Conservation (phyloP, 768 basidiomycete genomes). For the Clathrus columnatus region DNA sequence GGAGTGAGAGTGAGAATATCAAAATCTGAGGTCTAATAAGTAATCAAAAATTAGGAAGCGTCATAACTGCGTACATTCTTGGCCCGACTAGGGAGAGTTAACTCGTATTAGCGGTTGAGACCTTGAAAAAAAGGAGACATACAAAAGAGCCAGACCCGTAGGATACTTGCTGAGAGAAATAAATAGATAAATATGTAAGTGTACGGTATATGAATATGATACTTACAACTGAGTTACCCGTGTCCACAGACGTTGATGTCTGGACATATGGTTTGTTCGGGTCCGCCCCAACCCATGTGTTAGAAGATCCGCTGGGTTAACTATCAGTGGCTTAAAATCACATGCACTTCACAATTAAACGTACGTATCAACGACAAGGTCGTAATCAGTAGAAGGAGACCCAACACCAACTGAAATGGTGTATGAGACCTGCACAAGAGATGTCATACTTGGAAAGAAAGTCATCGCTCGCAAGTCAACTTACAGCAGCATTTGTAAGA, state of each 20-base stretch:
- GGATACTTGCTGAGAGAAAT: slow-evolving; percentile 32
- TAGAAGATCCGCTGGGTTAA: slow-evolving; percentile 30
- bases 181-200: slow-evolving; percentile 22
- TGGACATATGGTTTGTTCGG: slow-evolving; percentile 37
- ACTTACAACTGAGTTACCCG: slow-evolving; percentile 24
- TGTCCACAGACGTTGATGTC: slow-evolving; percentile 37
- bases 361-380: slow-evolving; percentile 6
- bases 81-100: neutral
- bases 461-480: too few species aligned
- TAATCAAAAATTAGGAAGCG: neutral
- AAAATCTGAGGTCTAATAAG: slow-evolving; percentile 25
- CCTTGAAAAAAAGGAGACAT: slow-evolving; percentile 13
- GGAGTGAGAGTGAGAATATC: slow-evolving; percentile 38
- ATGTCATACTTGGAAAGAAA: too few species aligned
- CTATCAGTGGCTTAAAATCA: slow-evolving; percentile 1
- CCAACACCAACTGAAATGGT: slow-evolving; percentile 40
- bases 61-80: neutral
- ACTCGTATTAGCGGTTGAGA: neutral
- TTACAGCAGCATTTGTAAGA: too few species aligned
- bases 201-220: slow-evolving; percentile 17
- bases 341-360: neutral
- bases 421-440: slow-evolving; percentile 21
- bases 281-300: slow-evolving; percentile 51
- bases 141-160: slow-evolving; percentile 48
- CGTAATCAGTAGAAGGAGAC: slow-evolving; percentile 39